Evolutionary conservation across 331 rosid species (phyloP).

Genomic region (Rosa hybrid): DNA sequence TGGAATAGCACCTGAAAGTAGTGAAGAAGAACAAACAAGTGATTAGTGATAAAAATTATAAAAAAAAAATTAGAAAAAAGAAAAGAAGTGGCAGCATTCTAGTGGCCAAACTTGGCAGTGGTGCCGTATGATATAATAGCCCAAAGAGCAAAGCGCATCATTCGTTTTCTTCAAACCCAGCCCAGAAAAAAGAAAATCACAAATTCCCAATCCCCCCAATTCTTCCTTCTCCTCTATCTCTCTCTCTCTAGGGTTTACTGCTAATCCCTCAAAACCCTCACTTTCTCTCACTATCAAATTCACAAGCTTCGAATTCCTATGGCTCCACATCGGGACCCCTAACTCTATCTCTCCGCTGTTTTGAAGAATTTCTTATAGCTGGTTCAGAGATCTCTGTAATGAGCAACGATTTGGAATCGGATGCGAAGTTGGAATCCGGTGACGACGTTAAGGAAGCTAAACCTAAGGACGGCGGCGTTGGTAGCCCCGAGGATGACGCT

Average conservation of each 20-base stretch:
- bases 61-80: not conserved
- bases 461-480: slow-evolving; percentile 23
- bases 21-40: not conserved
- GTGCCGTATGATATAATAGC: not conserved
- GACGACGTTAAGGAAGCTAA: slow-evolving; percentile 32
- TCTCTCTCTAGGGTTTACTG: slow-evolving; percentile 34
- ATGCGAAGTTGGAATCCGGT: slow-evolving; percentile 28
- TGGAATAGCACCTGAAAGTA: not conserved
- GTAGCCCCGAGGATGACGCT: slow-evolving; percentile 32
- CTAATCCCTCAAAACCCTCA: not conserved
- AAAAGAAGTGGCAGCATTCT: slow-evolving; percentile 11
- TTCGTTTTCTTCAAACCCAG: slow-evolving; percentile 1
- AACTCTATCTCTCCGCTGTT: slow-evolving; percentile 2
- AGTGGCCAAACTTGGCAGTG: not conserved
- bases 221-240: slow-evolving; percentile 10
- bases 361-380: not conserved
- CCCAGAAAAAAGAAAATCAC: slow-evolving; percentile 2
- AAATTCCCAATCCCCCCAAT: slow-evolving; percentile 17
- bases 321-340: slow-evolving; percentile 22
- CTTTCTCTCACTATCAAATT: not conserved
- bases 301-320: not conserved
- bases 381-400: slow-evolving; percentile 43
- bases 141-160: not conserved
- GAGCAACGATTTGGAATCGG: slow-evolving; percentile 50
- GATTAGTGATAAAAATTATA: not conserved